Evolutionary conservation across 768 basidiomycete genomes (phyloP).

Genomic region (Pisolithus tinctorius): DNA sequence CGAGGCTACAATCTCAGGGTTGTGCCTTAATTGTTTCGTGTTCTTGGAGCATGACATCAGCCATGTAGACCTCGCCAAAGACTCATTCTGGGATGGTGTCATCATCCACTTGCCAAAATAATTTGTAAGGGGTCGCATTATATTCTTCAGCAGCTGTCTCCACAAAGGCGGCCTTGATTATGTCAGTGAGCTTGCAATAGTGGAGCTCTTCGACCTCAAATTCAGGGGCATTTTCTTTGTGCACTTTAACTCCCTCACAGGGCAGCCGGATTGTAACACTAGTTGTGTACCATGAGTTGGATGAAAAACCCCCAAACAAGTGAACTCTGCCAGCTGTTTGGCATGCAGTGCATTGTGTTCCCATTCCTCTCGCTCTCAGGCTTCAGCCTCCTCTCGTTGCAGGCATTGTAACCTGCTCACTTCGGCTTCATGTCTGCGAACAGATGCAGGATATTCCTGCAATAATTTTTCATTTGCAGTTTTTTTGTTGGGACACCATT

Average conservation of each 20-base stretch:
- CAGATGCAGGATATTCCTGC: no score
- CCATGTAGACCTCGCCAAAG: constrained; percentile 18
- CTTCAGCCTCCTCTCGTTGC: no score
- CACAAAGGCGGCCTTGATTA: constrained; percentile 19
- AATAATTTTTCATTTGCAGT: no score
- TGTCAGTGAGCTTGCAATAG: constrained; percentile 15
- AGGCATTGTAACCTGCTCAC: no score
- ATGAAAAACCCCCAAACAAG: background rate
- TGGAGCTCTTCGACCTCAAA: constrained; percentile 24
- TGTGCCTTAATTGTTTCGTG: constrained; percentile 5
- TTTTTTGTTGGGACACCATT: no score
- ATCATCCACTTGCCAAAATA: constrained; percentile 4
- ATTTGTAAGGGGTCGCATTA: constrained; percentile 11
- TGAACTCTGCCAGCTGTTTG: no score
- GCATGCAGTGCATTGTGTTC: no score
- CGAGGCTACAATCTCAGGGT: no score
- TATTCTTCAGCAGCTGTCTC: constrained; percentile 9
- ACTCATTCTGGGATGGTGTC: constrained; percentile 10
- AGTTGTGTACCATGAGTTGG: background rate
- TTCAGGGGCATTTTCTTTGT: background rate
- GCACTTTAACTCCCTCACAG: background rate
- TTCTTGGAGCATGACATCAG: constrained; percentile 9
- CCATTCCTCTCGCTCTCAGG: no score
- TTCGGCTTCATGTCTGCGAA: no score
- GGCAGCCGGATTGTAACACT: constrained; percentile 6